Conservation (phyloP, 2,329 filamentous ascomycete genomes). For the Hypoxylon rubiginosum region DNA sequence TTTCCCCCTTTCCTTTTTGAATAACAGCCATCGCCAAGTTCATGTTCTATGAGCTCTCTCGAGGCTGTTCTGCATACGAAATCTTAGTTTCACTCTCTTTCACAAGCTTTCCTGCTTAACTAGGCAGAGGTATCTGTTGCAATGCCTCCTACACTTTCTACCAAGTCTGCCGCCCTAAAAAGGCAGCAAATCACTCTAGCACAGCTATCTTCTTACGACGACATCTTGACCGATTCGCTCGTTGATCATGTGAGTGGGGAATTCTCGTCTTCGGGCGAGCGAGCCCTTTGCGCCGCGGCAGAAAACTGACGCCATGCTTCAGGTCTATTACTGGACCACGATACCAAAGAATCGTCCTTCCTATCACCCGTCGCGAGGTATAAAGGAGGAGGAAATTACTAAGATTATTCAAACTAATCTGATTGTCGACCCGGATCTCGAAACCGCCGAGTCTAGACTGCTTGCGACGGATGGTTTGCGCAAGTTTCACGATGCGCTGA, state of each 20-base stretch:
- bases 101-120: neutral
- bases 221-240: constrained; percentile 93
- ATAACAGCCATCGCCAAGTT: neutral
- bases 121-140: constrained; percentile 31
- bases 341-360: constrained; percentile 94
- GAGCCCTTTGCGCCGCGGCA: constrained; percentile 18
- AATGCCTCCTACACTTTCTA: constrained; percentile 57
- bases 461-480: constrained; percentile 79
- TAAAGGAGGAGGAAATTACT: constrained; percentile 74
- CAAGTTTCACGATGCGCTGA: constrained; percentile 77
- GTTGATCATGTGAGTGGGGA: constrained; percentile 85
- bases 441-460: constrained; percentile 78
- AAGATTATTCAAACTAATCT: constrained; percentile 75
- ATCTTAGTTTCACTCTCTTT: constrained; percentile 1
- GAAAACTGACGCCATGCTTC: constrained; percentile 42
- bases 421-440: constrained; percentile 79
- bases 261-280: neutral
- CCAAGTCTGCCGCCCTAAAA: constrained; percentile 58
- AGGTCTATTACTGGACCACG: constrained; percentile 97
- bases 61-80: constrained; percentile 5
- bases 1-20: constrained; percentile 7
- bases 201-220: constrained; percentile 93
- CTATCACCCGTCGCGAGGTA: constrained; percentile 85
- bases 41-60: neutral
- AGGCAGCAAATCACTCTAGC: constrained; percentile 84